phyloP scores from a whole-genome alignment of 345 rosid species.

The Boechera retrofracta region DNA sequence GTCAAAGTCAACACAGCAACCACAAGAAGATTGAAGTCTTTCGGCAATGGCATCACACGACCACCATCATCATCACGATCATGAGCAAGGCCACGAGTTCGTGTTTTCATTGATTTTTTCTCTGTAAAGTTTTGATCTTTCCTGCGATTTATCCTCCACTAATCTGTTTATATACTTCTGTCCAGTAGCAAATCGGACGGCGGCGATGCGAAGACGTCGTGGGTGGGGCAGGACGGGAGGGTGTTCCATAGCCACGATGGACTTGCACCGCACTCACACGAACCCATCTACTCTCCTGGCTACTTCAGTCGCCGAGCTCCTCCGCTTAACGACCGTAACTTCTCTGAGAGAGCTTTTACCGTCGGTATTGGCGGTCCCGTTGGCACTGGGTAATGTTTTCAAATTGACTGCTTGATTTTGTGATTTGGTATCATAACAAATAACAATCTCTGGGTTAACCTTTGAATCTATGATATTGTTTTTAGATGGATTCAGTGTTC shows the following conservation, averaged over 20 bases:
- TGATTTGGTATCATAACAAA: slow-evolving; percentile 19
- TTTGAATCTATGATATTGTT: background rate
- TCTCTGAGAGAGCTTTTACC: slow-evolving; percentile 91
- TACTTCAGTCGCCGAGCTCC: slow-evolving; percentile 90
- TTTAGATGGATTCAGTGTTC: background rate
- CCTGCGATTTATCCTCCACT: background rate
- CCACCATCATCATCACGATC: slow-evolving; percentile 20
- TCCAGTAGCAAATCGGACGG: slow-evolving; percentile 43
- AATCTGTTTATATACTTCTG: background rate
- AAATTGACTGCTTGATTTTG: background rate
- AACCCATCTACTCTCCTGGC: slow-evolving; percentile 97
- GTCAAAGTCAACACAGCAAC: slow-evolving; percentile 28
- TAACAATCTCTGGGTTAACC: background rate
- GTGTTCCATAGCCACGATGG: slow-evolving; percentile 97
- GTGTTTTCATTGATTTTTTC: background rate
- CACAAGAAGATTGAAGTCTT: slow-evolving; percentile 3
- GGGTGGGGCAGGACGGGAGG: slow-evolving; percentile 81
- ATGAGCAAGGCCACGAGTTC: slow-evolving; percentile 30
- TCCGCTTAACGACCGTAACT: slow-evolving; percentile 70
- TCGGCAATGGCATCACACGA: slow-evolving; percentile 37
- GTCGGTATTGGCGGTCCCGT: slow-evolving; percentile 98
- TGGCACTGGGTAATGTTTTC: slow-evolving; percentile 77
- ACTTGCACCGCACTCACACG: slow-evolving; percentile 96
- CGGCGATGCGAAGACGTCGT: slow-evolving; percentile 47
- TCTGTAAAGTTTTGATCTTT: slow-evolving; percentile 13